phyloP scores from a whole-genome alignment of 805 yeast species.

The Candida nonsorbophila region DNA sequence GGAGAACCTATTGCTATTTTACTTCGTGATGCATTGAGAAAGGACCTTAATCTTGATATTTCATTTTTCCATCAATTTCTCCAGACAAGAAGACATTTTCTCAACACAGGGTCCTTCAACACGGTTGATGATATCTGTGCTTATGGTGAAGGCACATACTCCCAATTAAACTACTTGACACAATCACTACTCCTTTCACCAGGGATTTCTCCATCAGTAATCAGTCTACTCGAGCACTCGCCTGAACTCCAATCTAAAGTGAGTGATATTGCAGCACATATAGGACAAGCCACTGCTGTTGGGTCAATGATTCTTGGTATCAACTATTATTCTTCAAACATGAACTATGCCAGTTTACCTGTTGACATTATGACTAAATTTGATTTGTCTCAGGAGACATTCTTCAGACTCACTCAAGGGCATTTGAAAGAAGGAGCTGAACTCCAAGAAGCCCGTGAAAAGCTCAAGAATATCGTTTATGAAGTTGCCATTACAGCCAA shows the following conservation, averaged over 20 bases:
- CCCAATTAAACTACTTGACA: slow-evolving; percentile 66
- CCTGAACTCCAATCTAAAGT: slow-evolving; percentile 37
- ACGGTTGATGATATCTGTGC: slow-evolving; percentile 58
- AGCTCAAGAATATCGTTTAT: slow-evolving; percentile 54
- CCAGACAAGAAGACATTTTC: slow-evolving; percentile 51
- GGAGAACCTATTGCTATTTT: slow-evolving; percentile 66
- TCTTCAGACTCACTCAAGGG: slow-evolving; percentile 46
- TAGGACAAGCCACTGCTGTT: slow-evolving; percentile 77
- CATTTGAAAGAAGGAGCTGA: slow-evolving; percentile 24
- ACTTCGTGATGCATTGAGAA: slow-evolving; percentile 46
- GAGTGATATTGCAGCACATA: slow-evolving; percentile 66
- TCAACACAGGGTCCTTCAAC: slow-evolving; percentile 42
- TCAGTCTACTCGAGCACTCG: slow-evolving; percentile 43
- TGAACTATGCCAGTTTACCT: slow-evolving; percentile 57
- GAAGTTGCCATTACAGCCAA: slow-evolving; percentile 73
- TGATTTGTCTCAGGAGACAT: slow-evolving; percentile 58
- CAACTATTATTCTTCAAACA: slow-evolving; percentile 47
- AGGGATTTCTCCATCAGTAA: slow-evolving; percentile 50
- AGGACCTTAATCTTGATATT: slow-evolving; percentile 47
- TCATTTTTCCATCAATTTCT: slow-evolving; percentile 55
- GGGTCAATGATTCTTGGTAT: slow-evolving; percentile 60
- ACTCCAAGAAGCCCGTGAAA: slow-evolving; percentile 18
- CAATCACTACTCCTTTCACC: slow-evolving; percentile 59
- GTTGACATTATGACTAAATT: slow-evolving; percentile 49
- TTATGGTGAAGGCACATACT: slow-evolving; percentile 73